Conservation (phyloP, 2,329 filamentous ascomycete species). For the Phyllachora maydis region DNA sequence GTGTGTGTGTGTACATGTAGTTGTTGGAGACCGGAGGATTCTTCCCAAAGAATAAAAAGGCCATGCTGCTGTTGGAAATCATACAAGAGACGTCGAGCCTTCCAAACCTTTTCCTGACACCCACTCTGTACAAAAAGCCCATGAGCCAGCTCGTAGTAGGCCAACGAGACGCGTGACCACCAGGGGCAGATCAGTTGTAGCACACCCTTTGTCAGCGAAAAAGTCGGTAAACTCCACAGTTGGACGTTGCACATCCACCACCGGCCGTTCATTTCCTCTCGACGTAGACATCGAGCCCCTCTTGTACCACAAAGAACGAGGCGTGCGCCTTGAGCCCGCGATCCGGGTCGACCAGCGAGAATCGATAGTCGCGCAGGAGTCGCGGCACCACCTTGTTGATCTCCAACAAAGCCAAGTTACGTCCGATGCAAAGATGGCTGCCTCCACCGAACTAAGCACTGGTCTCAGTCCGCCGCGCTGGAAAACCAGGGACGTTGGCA, state of each 20-base stretch:
- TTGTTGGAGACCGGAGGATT: no score
- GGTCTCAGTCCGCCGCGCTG: not conserved
- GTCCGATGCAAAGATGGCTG: constrained; percentile 30
- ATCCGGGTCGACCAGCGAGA: constrained; percentile 27
- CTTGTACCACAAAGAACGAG: constrained; percentile 38
- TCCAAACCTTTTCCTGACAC: no score
- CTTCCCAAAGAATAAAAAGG: no score
- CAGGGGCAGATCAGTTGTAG: no score
- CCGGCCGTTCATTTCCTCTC: no score
- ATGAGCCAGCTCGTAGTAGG: no score
- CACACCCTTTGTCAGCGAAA: not conserved
- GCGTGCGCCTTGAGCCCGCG: constrained; percentile 28
- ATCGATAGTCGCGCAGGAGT: constrained; percentile 29
- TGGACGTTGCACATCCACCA: constrained; percentile 1
- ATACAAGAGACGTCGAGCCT: no score
- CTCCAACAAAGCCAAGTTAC: constrained; percentile 31
- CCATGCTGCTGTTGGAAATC: no score
- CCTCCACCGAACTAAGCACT: constrained; percentile 28
- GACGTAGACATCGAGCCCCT: constrained; percentile 30
- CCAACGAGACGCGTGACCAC: no score
- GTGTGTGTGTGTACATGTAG: no score
- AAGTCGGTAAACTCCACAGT: constrained; percentile 1
- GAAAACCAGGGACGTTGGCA: not conserved
- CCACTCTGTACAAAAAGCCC: no score
- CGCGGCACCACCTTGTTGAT: constrained; percentile 38